Percentiles rank a stretch among this genome's conserved stretches.
Evolutionary conservation across 306 rosid species (phyloP).

Genomic region (Cicer pinnatifidum): DNA sequence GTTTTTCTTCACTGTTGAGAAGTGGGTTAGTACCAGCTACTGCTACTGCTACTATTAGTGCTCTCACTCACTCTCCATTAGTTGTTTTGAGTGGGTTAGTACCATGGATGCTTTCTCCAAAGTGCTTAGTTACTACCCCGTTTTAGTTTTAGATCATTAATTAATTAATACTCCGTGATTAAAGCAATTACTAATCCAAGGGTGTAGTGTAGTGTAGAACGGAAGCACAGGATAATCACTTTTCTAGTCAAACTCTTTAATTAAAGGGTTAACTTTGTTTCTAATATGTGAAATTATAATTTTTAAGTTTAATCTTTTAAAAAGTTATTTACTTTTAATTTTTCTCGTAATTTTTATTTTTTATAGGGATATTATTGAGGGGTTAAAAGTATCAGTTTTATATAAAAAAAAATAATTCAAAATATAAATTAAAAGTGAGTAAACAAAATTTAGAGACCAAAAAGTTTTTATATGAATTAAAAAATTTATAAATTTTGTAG

Average conservation of each 20-base stretch:
- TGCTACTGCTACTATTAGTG: neutral
- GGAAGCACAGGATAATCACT: slow-evolving; percentile 34
- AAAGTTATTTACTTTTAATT: too few species aligned
- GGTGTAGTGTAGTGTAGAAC: slow-evolving; percentile 30
- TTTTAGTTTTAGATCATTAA: slow-evolving; percentile 18
- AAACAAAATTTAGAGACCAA: too few species aligned
- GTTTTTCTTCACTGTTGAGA: neutral
- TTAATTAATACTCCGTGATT: slow-evolving; percentile 34
- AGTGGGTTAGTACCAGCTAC: neutral
- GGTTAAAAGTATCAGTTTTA: too few species aligned
- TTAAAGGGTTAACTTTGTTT: too few species aligned
- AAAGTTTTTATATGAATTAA: too few species aligned
- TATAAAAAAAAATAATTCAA: too few species aligned
- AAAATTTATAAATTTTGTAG: too few species aligned
- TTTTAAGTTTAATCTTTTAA: too few species aligned
- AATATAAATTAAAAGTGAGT: too few species aligned
- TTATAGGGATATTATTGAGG: too few species aligned
- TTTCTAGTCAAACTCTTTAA: slow-evolving; percentile 22
- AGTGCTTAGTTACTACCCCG: neutral
- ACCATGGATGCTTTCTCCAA: slow-evolving; percentile 6
- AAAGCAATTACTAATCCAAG: slow-evolving; percentile 26
- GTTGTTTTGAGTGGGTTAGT: slow-evolving; percentile 1
- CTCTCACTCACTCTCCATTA: slow-evolving; percentile 27
- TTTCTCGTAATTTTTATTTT: too few species aligned
- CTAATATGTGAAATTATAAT: too few species aligned